Conservation (phyloP, 139 green algal species). For the Edaphochlamys debaryana region DNA sequence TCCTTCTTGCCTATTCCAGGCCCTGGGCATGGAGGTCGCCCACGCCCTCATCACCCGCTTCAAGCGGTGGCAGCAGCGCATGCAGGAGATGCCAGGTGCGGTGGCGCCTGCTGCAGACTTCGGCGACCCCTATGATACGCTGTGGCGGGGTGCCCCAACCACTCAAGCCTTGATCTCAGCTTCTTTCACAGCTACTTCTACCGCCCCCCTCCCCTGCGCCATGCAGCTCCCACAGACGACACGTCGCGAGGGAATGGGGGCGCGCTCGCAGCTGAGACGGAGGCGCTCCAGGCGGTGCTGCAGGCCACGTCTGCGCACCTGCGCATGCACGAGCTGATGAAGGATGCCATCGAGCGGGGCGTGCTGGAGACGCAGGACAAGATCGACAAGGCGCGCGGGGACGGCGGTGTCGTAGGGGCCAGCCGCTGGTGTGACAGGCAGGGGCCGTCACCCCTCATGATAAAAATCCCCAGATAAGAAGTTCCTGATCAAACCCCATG, state of each 20-base stretch:
- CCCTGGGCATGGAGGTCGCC: not conserved
- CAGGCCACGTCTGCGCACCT: not conserved
- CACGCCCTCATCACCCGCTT: slow-evolving; percentile 3
- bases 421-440: no score
- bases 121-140: no score
- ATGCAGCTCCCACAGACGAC: not conserved
- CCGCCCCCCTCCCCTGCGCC: not conserved
- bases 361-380: slow-evolving; percentile 17
- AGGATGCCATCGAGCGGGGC: not conserved
- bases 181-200: not conserved
- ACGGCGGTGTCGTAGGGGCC: no score
- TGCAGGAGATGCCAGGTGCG: not conserved
- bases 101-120: not conserved
- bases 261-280: not conserved
- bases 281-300: slow-evolving; percentile 3
- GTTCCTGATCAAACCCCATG: no score
- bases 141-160: no score
- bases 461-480: no score
- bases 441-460: no score
- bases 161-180: not conserved
- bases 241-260: no score
- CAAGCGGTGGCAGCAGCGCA: slow-evolving; percentile 13
- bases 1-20: not conserved
- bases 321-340: not conserved
- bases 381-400: slow-evolving; percentile 13